Base-by-base conservation (phyloP, 202 grass and related monocot species). In the Carex sylvatica region DNA sequence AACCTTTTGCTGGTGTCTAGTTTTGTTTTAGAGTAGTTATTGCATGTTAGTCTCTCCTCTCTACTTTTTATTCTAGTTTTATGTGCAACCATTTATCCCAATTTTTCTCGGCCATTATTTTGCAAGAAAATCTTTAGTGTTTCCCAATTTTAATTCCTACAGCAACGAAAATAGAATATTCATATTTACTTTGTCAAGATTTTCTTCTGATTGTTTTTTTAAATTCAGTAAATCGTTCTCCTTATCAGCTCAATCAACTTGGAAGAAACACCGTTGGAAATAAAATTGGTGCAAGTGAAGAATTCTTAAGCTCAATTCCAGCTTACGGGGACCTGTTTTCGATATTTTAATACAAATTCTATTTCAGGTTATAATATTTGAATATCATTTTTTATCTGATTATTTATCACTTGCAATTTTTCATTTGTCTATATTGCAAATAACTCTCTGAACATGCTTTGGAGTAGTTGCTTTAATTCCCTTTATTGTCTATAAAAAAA, bases 321-420 rank as follows among this genome's bases (percentile, higher is more conserved):
- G 68, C 24, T 82, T 69, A 7, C 14, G 20, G 46, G 56, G 14
- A 28, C 13, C 8, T 11, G 40, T 11, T 68, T 62, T 61, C 55
- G 31, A 61, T 55, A 82, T 68, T 79, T 40, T 33, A 35, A 16
- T 16, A 3, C 26, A 47, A 66, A 33, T 56, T 46, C 8, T 69
- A 5, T 66, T 69, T 53, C 23, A 69, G 80, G 80, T 82, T 56
- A 82, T 63, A 69, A 54, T 82, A 26, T 82, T 56, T 69, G 80
- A 69, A 54, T 82, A 26, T 36, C 59, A 82, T 33, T 53, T 23
- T 30, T 55, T 35, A 69, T 82, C 62, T 69, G 5, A 38, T 68
- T 33, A 61, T 52, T 30, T 36, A 68, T 24, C 14, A 22, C 35
- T 82, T 82, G 69, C 63, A 69, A 68, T 7, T 82, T 81, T 47